These are phyloP conservation scores for Sphagnum fallax DNA, from an alignment of 228 moss, liverwort and hornwort genomes.

Conservation along the genomic window DNA sequence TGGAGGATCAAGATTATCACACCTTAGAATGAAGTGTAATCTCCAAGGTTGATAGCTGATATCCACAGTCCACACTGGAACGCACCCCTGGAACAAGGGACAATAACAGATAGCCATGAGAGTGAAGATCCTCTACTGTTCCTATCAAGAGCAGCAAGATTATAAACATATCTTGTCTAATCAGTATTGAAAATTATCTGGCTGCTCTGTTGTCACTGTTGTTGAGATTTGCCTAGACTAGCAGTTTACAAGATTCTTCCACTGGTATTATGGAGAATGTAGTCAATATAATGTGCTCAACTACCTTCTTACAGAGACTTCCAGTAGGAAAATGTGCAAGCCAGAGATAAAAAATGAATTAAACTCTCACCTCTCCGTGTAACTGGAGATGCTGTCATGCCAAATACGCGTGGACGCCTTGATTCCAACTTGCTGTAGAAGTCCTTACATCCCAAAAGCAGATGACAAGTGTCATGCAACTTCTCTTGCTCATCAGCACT, in stretches of 20 bases:
- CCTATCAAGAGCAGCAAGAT: too few species aligned
- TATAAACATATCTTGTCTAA: too few species aligned
- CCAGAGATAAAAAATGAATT: neutral
- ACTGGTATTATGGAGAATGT: too few species aligned
- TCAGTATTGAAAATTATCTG: too few species aligned
- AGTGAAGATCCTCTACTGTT: too few species aligned
- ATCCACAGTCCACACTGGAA: slow-evolving; percentile 60
- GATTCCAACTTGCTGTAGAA: slow-evolving; percentile 49
- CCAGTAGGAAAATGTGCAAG: neutral
- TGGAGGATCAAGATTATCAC: neutral
- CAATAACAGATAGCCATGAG: slow-evolving; percentile 1
- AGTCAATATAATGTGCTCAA: too few species aligned
- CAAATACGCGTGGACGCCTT: slow-evolving; percentile 78
- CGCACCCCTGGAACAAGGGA: slow-evolving; percentile 37
- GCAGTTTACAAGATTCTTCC: too few species aligned
- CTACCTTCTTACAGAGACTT: neutral
- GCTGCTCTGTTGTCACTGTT: too few species aligned
- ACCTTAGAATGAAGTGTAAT: slow-evolving; percentile 75
- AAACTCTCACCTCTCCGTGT: slow-evolving; percentile 60
- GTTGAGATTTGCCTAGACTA: too few species aligned
- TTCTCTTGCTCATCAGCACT: too few species aligned
- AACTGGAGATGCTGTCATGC: slow-evolving; percentile 96
- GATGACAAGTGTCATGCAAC: neutral
- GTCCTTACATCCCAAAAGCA: slow-evolving; percentile 28
- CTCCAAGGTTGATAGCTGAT: slow-evolving; percentile 65